Base-by-base conservation (phyloP, 2,329 filamentous ascomycete species). In the Dendryphion nanum region DNA sequence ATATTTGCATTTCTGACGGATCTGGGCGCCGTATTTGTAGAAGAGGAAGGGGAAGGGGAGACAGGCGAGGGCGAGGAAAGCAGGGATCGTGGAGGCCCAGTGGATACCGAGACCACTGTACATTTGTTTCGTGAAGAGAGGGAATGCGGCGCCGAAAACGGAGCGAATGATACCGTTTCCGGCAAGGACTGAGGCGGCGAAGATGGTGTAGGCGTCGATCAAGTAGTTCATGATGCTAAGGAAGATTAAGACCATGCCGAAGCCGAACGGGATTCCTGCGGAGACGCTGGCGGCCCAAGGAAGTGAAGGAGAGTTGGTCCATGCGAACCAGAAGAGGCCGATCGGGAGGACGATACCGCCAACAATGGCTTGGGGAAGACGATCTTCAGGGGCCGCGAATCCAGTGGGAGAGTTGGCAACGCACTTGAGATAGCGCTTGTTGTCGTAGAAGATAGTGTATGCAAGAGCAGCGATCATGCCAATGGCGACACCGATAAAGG, bases 151-250 rank as follows among this genome's bases (percentile, higher is more conserved):
- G 47, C 86, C 88, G 45, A 83, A 85, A 6, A 89, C 71, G 0
- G 85, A 90, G 50, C 89, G 82, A 24, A 94, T 68, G 56, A 94
- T 85, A 0, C 86, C 86, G 66, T 90, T 88, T 33, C 84, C 85
- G 2, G 86, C 86, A 6, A 90, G 70, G 0, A 83, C 85, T 0
- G 82, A 86, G 0, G 86, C 86, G 1, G 87, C 86, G 46, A 83
- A 91, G 51, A 90, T 84, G 35, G 83, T 82, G 61, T 88, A 76
- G 1, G 61, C 60, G 37, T 68, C 64, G 40, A 68, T 66, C 32
- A 75, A 35, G 56, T 64, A 70, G 54, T 68, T 66, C 57, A 67
- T 63, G 33, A 66, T 59, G 13, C 52, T 57, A n/a, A 86, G 64
- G 69, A 86, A 87, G 23, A 86, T 79, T 19, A 83, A 62, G 2